Conservation (phyloP, 192 early-diverging fungal genomes). For the Glomus cerebriforme region DNA sequence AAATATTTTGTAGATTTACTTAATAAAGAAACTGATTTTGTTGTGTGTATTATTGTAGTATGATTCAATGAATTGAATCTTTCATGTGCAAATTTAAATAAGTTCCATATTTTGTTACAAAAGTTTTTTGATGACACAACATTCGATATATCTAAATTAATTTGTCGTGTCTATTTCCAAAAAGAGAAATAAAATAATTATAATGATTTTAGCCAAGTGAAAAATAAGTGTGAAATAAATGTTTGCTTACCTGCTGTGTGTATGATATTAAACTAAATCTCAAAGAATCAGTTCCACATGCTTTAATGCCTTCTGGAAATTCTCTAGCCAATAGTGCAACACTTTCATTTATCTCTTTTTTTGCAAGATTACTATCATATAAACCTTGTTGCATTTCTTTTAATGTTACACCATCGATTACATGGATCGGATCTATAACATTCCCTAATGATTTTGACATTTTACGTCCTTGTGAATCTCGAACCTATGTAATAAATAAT, state of each 20-base stretch:
- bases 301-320: constrained; percentile 88
- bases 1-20: constrained; percentile 26
- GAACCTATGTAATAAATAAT: constrained; percentile 37
- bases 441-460: constrained; percentile 91
- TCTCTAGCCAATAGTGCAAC: constrained; percentile 67
- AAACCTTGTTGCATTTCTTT: constrained; percentile 68
- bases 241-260: constrained; percentile 57
- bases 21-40: constrained; percentile 6
- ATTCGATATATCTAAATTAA: constrained; percentile 88
- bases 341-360: constrained; percentile 72
- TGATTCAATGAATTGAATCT: constrained; percentile 59
- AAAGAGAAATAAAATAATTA: too few species aligned
- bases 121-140: constrained; percentile 86
- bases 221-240: too few species aligned
- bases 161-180: constrained; percentile 68
- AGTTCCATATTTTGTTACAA: constrained; percentile 98
- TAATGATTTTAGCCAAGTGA: too few species aligned
- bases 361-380: constrained; percentile 73
- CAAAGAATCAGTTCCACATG: constrained; percentile 89
- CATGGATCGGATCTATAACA: constrained; percentile 84
- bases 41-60: constrained; percentile 19
- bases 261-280: constrained; percentile 69
- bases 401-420: constrained; percentile 82
- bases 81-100: constrained; percentile 71
- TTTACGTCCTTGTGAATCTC: constrained; percentile 85